Evolutionary conservation across 2,329 filamentous ascomycete genomes (phyloP).

Genomic region (Seiridium unicorne): DNA sequence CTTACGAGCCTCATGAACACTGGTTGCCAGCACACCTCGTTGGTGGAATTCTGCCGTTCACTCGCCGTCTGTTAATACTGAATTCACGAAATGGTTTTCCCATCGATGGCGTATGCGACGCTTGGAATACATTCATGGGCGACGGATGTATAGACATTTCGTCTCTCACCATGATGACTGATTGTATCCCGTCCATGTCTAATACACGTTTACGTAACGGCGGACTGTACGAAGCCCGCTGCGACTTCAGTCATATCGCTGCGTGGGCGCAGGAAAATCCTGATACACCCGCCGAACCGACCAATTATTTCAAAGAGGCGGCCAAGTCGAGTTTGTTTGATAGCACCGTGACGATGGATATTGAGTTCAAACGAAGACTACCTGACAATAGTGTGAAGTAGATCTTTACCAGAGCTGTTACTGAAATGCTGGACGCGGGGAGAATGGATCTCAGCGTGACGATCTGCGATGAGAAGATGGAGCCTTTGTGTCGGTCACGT

Average conservation of each 20-base stretch:
- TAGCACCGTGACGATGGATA: slow-evolving; percentile 15
- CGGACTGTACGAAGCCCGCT: slow-evolving; percentile 14
- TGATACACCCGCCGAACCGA: neutral
- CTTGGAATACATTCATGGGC: slow-evolving; percentile 15
- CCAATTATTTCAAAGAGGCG: slow-evolving; percentile 10
- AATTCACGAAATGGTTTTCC: slow-evolving; percentile 10
- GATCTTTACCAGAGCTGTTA: slow-evolving; percentile 13
- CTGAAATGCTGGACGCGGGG: slow-evolving; percentile 15
- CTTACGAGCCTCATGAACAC: slow-evolving; percentile 11
- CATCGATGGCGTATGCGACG: slow-evolving; percentile 12
- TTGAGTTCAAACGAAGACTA: slow-evolving; percentile 19
- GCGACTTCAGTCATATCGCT: neutral
- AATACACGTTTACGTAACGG: slow-evolving; percentile 18
- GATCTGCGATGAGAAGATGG: slow-evolving; percentile 15
- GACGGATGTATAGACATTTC: slow-evolving; percentile 14
- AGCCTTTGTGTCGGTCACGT: slow-evolving; percentile 10
- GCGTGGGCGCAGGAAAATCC: slow-evolving; percentile 12
- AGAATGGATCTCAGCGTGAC: slow-evolving; percentile 17
- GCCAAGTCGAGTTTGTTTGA: slow-evolving; percentile 7
- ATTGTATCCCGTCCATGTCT: slow-evolving; percentile 17
- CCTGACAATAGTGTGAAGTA: slow-evolving; percentile 14
- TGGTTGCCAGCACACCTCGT: slow-evolving; percentile 14
- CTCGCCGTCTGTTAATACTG: slow-evolving; percentile 10
- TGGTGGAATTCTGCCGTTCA: slow-evolving; percentile 17
- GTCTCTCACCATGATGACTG: slow-evolving; percentile 16